Percentiles rank a stretch among this genome's conserved stretches.
phyloP scores from a whole-genome alignment of 2,329 filamentous ascomycete species.

The Gyromitra esculenta region DNA sequence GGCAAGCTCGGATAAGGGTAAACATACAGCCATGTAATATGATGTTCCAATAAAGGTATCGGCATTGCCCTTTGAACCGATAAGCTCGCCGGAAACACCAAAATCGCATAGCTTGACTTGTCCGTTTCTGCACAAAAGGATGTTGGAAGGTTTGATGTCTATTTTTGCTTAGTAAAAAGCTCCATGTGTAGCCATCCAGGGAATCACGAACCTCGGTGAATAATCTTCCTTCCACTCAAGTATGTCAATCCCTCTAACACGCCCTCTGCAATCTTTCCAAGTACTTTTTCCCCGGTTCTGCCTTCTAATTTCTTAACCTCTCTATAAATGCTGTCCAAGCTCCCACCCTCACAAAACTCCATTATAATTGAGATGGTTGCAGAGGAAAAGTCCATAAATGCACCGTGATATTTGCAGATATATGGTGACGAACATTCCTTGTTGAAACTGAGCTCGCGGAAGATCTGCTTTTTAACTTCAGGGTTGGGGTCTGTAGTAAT shows the following conservation, averaged over 20 bases:
- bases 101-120: constrained; percentile 99
- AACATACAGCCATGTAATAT: constrained; percentile 86
- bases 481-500: constrained; percentile 98
- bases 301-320: constrained; percentile 96
- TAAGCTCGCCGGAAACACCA: constrained; percentile 93
- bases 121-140: constrained; percentile 88
- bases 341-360: constrained; percentile 98
- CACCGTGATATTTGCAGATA: constrained; percentile 97
- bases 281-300: constrained; percentile 93
- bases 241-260: constrained; percentile 94
- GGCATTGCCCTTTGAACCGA: constrained; percentile 93
- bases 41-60: constrained; percentile 99
- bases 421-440: constrained; percentile 95
- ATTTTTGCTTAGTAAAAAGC: constrained; percentile 52
- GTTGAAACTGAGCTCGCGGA: constrained; percentile 96
- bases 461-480: constrained; percentile 97
- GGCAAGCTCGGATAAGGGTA: constrained; percentile 9
- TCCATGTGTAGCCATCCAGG: background rate
- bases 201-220: constrained; percentile 73
- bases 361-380: constrained; percentile 98
- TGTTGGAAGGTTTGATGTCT: constrained; percentile 98
- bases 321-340: constrained; percentile 94
- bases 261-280: constrained; percentile 95
- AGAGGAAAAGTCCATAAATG: constrained; percentile 94
- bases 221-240: constrained; percentile 93